Conservation (phyloP, 2,329 filamentous ascomycete species). For the Verticillium zaregamsianum region DNA sequence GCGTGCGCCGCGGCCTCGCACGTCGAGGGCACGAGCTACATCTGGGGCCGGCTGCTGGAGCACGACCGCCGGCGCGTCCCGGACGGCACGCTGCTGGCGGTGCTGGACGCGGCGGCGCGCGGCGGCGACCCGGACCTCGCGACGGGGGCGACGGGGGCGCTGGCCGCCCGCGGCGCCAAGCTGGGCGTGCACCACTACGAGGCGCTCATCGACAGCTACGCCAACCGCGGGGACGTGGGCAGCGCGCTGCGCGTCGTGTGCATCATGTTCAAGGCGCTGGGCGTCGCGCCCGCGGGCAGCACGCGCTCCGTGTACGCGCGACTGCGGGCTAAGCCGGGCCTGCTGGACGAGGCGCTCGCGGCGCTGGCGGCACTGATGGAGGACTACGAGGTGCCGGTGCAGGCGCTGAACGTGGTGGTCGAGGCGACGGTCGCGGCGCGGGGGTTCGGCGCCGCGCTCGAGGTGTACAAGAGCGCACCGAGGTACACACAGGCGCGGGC, state of each 20-base stretch:
- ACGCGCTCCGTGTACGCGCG: slow-evolving; percentile 59
- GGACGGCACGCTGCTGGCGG: slow-evolving; percentile 60
- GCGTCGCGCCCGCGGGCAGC: slow-evolving; percentile 52
- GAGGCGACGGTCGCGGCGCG: slow-evolving; percentile 25
- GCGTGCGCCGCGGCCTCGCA: slow-evolving; percentile 62
- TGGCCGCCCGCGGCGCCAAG: slow-evolving; percentile 53
- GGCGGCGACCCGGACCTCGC: slow-evolving; percentile 65
- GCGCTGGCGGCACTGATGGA: slow-evolving; percentile 50
- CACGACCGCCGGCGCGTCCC: slow-evolving; percentile 56
- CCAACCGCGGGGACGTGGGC: slow-evolving; percentile 52
- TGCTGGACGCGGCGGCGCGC: slow-evolving; percentile 68
- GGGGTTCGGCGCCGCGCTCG: slow-evolving; percentile 25
- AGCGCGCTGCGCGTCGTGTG: slow-evolving; percentile 66
- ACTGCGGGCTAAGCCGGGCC: slow-evolving; percentile 42
- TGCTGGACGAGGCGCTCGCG: slow-evolving; percentile 48
- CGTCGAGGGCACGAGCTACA: slow-evolving; percentile 59
- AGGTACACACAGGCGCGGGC: slow-evolving; percentile 23
- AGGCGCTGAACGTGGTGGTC: slow-evolving; percentile 26
- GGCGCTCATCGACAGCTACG: slow-evolving; percentile 68
- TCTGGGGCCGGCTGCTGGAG: slow-evolving; percentile 57
- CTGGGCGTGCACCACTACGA: slow-evolving; percentile 73
- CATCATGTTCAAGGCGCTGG: slow-evolving; percentile 65
- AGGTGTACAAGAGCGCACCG: slow-evolving; percentile 24
- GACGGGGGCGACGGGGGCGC: slow-evolving; percentile 63
- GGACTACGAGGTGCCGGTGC: slow-evolving; percentile 28